Evolutionary conservation across 768 basidiomycete genomes (phyloP), one percentile per base, ranked within the genome.

Genomic region (Auriculariales sp.): DNA sequence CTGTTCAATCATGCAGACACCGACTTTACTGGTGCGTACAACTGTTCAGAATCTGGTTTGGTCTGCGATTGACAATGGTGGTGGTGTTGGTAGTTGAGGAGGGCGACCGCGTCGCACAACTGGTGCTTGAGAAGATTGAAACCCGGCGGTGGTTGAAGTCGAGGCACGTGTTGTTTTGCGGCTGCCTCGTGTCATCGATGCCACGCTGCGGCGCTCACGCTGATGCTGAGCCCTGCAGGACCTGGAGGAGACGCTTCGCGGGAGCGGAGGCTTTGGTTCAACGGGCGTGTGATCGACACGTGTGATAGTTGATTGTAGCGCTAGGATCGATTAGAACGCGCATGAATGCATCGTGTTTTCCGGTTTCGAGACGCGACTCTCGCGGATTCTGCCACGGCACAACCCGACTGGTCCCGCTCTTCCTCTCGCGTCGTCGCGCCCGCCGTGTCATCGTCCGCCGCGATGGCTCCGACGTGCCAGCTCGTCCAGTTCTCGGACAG

Each of bases 51-150:
- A 48, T 49, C 4, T 12, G 9, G 33, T 29, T 35, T n/a, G 25
- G 36, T 5, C 19, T 47, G 17, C 4, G 28, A 32, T 11, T 28
- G 44, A 4, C 24, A 17, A 10, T 9, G 15, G 19, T 11, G 45
- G 44, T 42, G 42, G 22, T 15, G 15, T 35, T 30, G 3, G 29
- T 57, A 94, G 95, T 99, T 53, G 71, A 86, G 58, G 80, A 86
- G 62, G 93, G 94, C 4, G 95, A 99, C 58, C 79, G 95, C n/a
- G 71, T 99, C 55, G 95, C 95, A 2, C 95, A 99, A 59, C 73
- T 98, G 28, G 88, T 99, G 54, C 69, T 98, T 48, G 94, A 99
- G 61, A 79, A 73, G 52, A 95, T 98, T 55, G 78, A 79, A 53
- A 91, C 81, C 89, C 94, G 0, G 83, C 81, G 2, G 74, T 94